Evolutionary conservation across 176 grass and related monocot genomes (phyloP).

Genomic region (Otatea glauca): DNA sequence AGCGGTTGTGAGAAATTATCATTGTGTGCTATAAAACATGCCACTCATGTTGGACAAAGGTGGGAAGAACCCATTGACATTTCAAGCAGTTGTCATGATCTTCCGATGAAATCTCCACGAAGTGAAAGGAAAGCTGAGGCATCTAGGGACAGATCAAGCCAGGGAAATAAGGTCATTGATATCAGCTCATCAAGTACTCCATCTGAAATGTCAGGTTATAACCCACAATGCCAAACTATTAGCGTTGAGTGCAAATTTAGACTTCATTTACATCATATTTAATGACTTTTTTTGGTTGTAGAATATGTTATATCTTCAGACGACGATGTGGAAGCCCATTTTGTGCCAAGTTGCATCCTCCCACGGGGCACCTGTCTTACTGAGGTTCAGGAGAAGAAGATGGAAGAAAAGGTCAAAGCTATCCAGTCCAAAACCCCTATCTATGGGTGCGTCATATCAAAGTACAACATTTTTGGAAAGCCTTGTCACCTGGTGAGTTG

Average conservation of each 20-base stretch:
- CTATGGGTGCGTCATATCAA: slow-evolving; percentile 14
- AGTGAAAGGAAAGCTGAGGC: background rate
- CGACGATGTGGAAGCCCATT: background rate
- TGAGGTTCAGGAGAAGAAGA: background rate
- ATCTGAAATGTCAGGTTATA: slow-evolving; percentile 8
- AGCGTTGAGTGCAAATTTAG: background rate
- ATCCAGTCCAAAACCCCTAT: slow-evolving; percentile 36
- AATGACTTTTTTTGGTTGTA: too few relatives aligned
- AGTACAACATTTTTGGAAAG: background rate
- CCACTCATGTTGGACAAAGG: too few relatives aligned
- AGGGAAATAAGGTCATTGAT: background rate
- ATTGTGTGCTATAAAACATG: slow-evolving; percentile 7
- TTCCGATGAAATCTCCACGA: background rate
- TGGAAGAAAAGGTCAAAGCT: background rate
- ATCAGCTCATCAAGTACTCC: background rate
- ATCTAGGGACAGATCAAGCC: background rate
- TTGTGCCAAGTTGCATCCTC: background rate
- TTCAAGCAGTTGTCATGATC: slow-evolving; percentile 1
- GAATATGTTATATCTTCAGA: too few relatives aligned
- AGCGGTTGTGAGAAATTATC: slow-evolving; percentile 47
- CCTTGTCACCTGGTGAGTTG: background rate
- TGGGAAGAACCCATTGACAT: background rate
- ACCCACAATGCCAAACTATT: background rate
- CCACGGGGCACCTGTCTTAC: background rate
- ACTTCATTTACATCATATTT: background rate